A percentile compares a stretch with the other conserved stretches of the same genome.
Conservation (phyloP, 805 yeast genomes). For the Sugiyamaella floridensis region DNA sequence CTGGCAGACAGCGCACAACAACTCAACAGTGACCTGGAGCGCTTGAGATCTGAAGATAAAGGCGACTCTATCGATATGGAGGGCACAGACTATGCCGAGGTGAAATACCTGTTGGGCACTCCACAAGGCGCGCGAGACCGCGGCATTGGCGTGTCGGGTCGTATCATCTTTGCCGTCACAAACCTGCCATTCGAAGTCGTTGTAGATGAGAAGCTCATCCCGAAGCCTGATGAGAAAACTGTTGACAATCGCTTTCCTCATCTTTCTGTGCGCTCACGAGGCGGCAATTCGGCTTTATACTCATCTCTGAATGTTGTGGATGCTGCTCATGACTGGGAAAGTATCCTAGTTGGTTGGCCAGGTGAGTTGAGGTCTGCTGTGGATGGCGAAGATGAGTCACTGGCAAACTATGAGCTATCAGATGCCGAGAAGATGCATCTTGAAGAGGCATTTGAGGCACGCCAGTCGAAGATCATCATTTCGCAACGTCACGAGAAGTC, state of each 20-base stretch:
- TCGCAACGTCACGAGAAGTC: background rate
- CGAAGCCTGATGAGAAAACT: background rate
- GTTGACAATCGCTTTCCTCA: constrained; percentile 21
- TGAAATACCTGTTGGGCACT: background rate
- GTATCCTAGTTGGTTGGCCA: constrained; percentile 89
- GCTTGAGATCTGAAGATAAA: background rate
- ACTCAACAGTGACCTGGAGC: background rate
- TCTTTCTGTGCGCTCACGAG: constrained; percentile 22
- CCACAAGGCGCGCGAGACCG: constrained; percentile 4
- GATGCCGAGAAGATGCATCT: constrained; percentile 44
- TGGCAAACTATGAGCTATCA: constrained; percentile 37
- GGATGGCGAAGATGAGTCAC: constrained; percentile 16
- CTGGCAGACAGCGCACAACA: background rate
- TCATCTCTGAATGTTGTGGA: constrained; percentile 62
- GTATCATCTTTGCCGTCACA: constrained; percentile 62
- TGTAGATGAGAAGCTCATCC: background rate
- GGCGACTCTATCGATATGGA: background rate
- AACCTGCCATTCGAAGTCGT: constrained; percentile 59
- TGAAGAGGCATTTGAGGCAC: constrained; percentile 39
- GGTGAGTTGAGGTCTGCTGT: constrained; percentile 58
- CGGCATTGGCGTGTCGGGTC: constrained; percentile 42
- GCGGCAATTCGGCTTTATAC: constrained; percentile 82
- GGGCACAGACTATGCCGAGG: background rate
- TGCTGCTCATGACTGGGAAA: constrained; percentile 73
- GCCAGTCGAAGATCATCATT: background rate